Evolutionary conservation across 345 rosid genomes (phyloP), one percentile per base, ranked within the genome.

Genomic region (Lumnitzera littorea): DNA sequence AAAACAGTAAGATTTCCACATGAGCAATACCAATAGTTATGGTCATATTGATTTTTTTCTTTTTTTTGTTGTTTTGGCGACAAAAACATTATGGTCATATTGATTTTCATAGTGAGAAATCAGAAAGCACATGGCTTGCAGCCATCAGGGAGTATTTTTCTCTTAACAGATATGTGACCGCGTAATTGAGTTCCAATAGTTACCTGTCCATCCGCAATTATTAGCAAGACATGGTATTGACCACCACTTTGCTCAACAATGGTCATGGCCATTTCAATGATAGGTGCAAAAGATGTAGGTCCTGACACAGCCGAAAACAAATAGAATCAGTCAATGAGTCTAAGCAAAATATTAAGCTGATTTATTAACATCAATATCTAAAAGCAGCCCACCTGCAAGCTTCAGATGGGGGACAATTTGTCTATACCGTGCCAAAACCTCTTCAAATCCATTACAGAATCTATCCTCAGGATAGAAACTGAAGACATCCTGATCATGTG

Each of bases 401-500:
- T 76, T 81, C 51, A 94, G 89, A 15, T 66, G 81, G 12, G 97
- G 99, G 62, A 81, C 80, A 7, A 95, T 83, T 41, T 88, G 89
- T 76, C 80, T 86, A 69, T 91, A 95, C 50, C 78, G 84, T 57
- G 70, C 48, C 25, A 95, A 84, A 36, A 88, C 96, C 67, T 91
- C 96, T 73, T 95, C 97, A 51, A 95, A 95, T 43, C 99, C 99
- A 16, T 78, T 65, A 61, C 96, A 95, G 72, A 58, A 67, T 53
- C 73, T 66, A 65, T 86, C 95, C 41, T 83, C 82, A 0, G 75
- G 71, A 74, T 72, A 71, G 83, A 95, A 95, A 73, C 87, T 76
- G 70, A 95, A 88, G 20, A 95, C 92, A 50, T 95, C 97, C 70
- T 88, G 95, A 69, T 91, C 97, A 68, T 91, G 97, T 0, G 99